Evolutionary conservation across 108 stramenopile genomes (phyloP).

Genomic region (Chaetoceros tenuissimus): DNA sequence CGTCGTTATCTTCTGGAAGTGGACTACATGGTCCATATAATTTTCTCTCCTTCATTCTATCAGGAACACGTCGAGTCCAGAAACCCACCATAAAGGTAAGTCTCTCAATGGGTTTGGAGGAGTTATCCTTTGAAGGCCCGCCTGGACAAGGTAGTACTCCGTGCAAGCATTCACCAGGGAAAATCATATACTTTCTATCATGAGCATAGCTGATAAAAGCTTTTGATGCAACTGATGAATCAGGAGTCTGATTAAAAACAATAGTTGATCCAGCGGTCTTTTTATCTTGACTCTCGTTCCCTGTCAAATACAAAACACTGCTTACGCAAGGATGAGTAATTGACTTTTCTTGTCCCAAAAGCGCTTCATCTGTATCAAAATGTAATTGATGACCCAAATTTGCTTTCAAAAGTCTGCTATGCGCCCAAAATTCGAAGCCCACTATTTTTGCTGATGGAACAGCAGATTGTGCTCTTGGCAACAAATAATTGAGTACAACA

Average conservation of each 20-base stretch:
- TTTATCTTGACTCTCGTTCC: constrained; percentile 16
- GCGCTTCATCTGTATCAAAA: constrained; percentile 83
- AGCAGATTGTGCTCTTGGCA: constrained; percentile 43
- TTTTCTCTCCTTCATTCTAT: constrained; percentile 49
- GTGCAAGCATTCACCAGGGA: constrained; percentile 77
- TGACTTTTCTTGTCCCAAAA: constrained; percentile 39
- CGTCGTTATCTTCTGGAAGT: constrained; percentile 48
- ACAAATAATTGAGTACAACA: constrained; percentile 52
- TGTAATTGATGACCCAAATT: constrained; percentile 85
- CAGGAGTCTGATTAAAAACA: constrained; percentile 73
- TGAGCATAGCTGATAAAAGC: constrained; percentile 43
- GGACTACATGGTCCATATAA: constrained; percentile 82
- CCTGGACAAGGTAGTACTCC: constrained; percentile 81
- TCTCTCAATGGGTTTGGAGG: constrained; percentile 4
- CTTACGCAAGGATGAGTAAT: constrained; percentile 77
- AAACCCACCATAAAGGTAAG: constrained; percentile 85
- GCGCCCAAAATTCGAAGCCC: constrained; percentile 81
- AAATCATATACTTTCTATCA: constrained; percentile 59
- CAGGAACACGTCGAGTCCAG: constrained; percentile 74
- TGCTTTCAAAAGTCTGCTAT: constrained; percentile 63
- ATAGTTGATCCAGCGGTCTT: constrained; percentile 60
- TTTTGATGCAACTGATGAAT: constrained; percentile 36
- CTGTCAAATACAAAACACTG: constrained; percentile 72
- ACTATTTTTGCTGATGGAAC: constrained; percentile 24
- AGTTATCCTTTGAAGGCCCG: not conserved